Evolutionary conservation across 257 asterid genomes (phyloP).

Genomic region (Eustoma russellianum): DNA sequence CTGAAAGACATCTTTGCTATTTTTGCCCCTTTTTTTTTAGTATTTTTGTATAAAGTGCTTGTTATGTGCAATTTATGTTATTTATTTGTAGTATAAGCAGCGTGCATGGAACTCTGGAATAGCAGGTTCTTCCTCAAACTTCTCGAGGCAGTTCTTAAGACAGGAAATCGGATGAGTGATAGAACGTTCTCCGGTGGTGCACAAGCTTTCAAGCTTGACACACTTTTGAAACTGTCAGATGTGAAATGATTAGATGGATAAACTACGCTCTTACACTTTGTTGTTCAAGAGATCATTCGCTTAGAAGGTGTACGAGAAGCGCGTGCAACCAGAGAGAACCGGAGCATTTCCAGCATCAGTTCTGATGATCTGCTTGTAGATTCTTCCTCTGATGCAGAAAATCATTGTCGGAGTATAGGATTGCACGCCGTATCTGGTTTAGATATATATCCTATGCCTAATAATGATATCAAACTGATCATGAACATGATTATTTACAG

Average conservation of each 20-base stretch:
- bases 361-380: slow-evolving; percentile 38
- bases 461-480: slow-evolving; percentile 8
- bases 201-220: slow-evolving; percentile 90
- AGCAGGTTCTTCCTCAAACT: slow-evolving; percentile 83
- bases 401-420: slow-evolving; percentile 49
- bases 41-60: too few relatives aligned
- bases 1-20: too few relatives aligned
- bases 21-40: too few relatives aligned
- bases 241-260: slow-evolving; percentile 87
- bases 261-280: slow-evolving; percentile 84
- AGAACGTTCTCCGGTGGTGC: slow-evolving; percentile 96
- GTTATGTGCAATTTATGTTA: too few relatives aligned
- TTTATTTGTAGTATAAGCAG: slow-evolving; percentile 49
- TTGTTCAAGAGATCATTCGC: slow-evolving; percentile 80
- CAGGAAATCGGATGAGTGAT: slow-evolving; percentile 90
- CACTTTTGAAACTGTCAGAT: slow-evolving; percentile 72
- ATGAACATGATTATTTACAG: slow-evolving; percentile 29
- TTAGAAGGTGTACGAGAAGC: slow-evolving; percentile 82
- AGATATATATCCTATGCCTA: slow-evolving; percentile 7
- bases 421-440: slow-evolving; percentile 60
- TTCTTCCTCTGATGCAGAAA: slow-evolving; percentile 35
- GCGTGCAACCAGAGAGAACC: slow-evolving; percentile 38
- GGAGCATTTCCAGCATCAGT: slow-evolving; percentile 33
- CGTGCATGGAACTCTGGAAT: slow-evolving; percentile 70
- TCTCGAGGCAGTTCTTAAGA: slow-evolving; percentile 88